Evolutionary conservation across 495 filamentous ascomycete genomes (phyloP).

Genomic region (Haplographium delicatum): DNA sequence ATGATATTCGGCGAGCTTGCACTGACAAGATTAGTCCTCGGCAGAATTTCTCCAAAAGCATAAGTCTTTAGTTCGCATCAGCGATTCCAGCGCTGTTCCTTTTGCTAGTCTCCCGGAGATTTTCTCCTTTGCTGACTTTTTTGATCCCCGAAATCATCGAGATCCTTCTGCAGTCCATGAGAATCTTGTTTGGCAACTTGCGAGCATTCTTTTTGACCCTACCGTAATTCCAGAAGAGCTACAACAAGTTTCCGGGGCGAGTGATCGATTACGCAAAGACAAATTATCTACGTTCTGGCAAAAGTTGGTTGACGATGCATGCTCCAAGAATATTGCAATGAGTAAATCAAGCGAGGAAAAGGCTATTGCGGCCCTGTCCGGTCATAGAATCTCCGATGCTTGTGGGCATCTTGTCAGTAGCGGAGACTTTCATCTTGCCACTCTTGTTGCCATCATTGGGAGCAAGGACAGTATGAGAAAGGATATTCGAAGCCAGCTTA

Average conservation of each 20-base stretch:
- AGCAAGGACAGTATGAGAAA: conserved; percentile 56
- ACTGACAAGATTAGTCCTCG: conserved; percentile 17
- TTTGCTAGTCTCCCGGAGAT: conserved; percentile 29
- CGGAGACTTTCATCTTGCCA: conserved; percentile 74
- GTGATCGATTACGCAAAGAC: conserved; percentile 40
- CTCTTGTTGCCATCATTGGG: conserved; percentile 74
- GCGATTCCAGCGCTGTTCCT: conserved; percentile 37
- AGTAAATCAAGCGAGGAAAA: conserved; percentile 66
- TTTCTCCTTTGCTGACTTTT: conserved; percentile 36
- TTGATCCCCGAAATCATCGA: conserved; percentile 23
- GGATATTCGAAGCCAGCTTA: conserved; percentile 71
- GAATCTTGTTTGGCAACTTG: conserved; percentile 66
- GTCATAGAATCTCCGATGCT: conserved; percentile 71
- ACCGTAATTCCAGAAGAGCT: conserved; percentile 45
- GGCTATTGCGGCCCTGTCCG: conserved; percentile 73
- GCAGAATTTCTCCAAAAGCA: conserved; percentile 36
- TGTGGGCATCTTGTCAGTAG: conserved; percentile 70
- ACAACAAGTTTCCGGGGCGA: conserved; percentile 34
- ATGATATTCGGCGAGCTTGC: no score
- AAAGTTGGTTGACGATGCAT: conserved; percentile 52
- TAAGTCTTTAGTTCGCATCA: conserved; percentile 34
- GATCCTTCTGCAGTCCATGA: conserved; percentile 40
- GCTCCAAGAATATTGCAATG: conserved; percentile 44
- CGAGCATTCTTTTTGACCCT: conserved; percentile 82
- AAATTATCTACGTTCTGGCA: conserved; percentile 57